Evolutionary conservation across 2,329 filamentous ascomycete genomes (phyloP).

Genomic region (Macroventuria anomochaeta): DNA sequence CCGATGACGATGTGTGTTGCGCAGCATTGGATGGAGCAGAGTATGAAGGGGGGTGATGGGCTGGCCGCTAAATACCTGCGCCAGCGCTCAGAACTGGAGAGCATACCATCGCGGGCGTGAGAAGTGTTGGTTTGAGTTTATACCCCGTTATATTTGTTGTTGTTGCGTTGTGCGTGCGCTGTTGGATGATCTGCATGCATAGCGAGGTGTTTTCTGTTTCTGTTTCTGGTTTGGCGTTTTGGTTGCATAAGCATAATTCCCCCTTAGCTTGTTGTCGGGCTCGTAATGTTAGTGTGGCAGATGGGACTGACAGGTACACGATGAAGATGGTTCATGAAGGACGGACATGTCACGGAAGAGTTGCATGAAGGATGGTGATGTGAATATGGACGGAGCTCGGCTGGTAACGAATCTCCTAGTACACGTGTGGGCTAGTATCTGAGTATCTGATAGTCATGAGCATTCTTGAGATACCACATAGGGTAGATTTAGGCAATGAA

Average conservation of each 20-base stretch:
- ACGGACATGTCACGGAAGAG: no score
- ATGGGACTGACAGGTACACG: no score
- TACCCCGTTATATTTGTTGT: constrained; percentile 3
- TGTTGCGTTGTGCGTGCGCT: constrained; percentile 21
- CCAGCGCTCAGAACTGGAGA: constrained; percentile 70
- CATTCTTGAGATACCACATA: background rate
- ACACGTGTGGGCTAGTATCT: background rate
- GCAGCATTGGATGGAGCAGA: constrained; percentile 96
- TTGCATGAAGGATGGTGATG: no score
- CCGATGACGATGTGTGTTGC: constrained; percentile 91
- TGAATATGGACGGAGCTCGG: no score
- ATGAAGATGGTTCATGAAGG: background rate
- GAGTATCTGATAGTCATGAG: background rate
- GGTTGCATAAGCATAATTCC: constrained; percentile 13
- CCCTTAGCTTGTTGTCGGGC: background rate
- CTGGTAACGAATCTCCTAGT: background rate
- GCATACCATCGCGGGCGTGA: constrained; percentile 53
- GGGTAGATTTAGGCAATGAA: constrained; percentile 21
- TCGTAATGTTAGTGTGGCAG: no score
- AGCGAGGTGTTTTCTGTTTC: constrained; percentile 33
- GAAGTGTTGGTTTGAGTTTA: constrained; percentile 5
- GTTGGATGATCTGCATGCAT: constrained; percentile 33
- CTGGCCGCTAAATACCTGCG: constrained; percentile 82
- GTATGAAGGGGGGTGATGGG: constrained; percentile 83
- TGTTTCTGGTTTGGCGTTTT: background rate